Conservation (phyloP, 345 rosid genomes). For the Anastatica hierochuntica region DNA sequence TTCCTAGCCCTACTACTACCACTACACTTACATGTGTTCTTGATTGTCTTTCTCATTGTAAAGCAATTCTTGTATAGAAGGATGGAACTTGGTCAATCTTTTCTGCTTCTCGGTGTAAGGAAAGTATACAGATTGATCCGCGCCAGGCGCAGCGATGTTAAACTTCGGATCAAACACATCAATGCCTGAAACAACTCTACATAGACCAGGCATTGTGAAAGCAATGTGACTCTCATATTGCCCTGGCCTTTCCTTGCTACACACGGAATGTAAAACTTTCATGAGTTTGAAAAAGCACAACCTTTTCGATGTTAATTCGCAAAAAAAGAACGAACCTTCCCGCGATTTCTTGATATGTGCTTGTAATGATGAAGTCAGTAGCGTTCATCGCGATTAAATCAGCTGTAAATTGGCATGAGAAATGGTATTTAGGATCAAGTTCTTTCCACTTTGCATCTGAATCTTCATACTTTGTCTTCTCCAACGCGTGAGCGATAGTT, state of each 20-base stretch:
- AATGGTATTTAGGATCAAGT: slow-evolving; percentile 73
- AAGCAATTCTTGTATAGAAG: slow-evolving; percentile 68
- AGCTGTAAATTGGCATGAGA: slow-evolving; percentile 91
- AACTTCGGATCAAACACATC: slow-evolving; percentile 87
- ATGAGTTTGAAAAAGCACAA: too few relatives aligned
- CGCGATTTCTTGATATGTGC: slow-evolving; percentile 94
- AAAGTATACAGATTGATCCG: slow-evolving; percentile 92
- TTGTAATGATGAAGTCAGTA: slow-evolving; percentile 75
- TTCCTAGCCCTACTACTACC: too few relatives aligned
- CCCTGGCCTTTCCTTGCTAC: slow-evolving; percentile 73
- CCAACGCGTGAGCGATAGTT: slow-evolving; percentile 89
- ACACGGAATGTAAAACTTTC: too few relatives aligned
- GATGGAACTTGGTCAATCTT: slow-evolving; percentile 48
- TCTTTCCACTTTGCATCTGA: slow-evolving; percentile 90
- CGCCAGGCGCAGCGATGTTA: slow-evolving; percentile 90
- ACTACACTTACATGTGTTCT: slow-evolving; percentile 61
- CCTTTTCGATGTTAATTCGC: too few relatives aligned
- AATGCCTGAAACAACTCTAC: slow-evolving; percentile 81
- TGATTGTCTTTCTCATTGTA: slow-evolving; percentile 51
- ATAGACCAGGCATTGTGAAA: slow-evolving; percentile 89
- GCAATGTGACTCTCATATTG: slow-evolving; percentile 83
- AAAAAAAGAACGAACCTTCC: slow-evolving; percentile 52
- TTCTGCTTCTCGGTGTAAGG: slow-evolving; percentile 48
- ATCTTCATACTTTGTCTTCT: slow-evolving; percentile 87
- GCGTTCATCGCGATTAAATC: slow-evolving; percentile 77